These are phyloP conservation scores for Cladosporium sphaerospermum DNA, from an alignment of 2,329 filamentous ascomycete genomes.

Conservation along the genomic window DNA sequence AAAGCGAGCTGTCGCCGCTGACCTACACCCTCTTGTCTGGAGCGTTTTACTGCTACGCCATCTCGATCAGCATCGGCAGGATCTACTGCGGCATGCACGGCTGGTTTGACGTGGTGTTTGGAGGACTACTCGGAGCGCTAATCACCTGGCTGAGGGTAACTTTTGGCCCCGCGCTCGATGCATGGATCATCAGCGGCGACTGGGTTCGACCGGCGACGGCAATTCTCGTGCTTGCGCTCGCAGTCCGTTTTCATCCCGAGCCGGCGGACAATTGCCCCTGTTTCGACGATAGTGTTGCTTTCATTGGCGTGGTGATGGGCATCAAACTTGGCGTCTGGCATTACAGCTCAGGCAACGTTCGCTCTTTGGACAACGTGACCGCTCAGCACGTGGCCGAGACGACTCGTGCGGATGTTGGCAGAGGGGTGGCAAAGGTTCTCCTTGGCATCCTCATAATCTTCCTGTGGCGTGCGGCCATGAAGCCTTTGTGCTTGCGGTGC, in stretches of 20 bases:
- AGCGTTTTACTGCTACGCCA: slow-evolving; percentile 74
- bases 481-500: slow-evolving; percentile 68
- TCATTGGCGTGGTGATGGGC: slow-evolving; percentile 84
- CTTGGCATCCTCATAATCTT: slow-evolving; percentile 80
- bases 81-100: slow-evolving; percentile 99
- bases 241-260: slow-evolving; percentile 81
- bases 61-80: slow-evolving; percentile 83
- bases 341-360: slow-evolving; percentile 36
- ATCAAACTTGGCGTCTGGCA: slow-evolving; percentile 80
- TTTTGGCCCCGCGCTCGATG: slow-evolving; percentile 57
- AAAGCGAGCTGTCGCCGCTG: slow-evolving; percentile 51
- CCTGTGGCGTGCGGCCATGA: slow-evolving; percentile 83
- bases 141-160: slow-evolving; percentile 52
- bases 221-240: slow-evolving; percentile 60
- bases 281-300: slow-evolving; percentile 92
- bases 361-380: slow-evolving; percentile 26
- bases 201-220: slow-evolving; percentile 60
- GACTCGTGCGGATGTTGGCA: slow-evolving; percentile 53
- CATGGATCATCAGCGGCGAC: slow-evolving; percentile 60
- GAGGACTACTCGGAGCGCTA: slow-evolving; percentile 67
- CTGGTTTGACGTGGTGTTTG: slow-evolving; percentile 82
- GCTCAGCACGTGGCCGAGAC: slow-evolving; percentile 26
- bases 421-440: slow-evolving; percentile 61
- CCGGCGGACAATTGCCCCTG: slow-evolving; percentile 95
- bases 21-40: slow-evolving; percentile 37